phyloP scores from a whole-genome alignment of 345 rosid genomes.

The Aethionema arabicum region DNA sequence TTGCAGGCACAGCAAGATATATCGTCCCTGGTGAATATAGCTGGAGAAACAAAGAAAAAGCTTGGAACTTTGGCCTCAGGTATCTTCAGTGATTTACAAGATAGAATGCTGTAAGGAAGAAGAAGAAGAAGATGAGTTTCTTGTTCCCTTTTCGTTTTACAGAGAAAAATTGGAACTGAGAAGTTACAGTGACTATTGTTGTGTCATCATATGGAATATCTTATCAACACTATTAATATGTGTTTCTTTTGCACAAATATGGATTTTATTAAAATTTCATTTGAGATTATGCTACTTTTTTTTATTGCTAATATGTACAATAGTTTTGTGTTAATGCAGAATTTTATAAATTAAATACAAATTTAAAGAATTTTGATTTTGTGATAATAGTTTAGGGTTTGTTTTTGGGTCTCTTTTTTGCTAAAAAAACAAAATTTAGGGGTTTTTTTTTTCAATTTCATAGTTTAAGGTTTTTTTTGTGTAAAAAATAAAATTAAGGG shows the following conservation, averaged over 20 bases:
- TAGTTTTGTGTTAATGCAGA: neutral
- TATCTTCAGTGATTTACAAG: conserved; percentile 84
- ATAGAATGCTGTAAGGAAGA: conserved; percentile 72
- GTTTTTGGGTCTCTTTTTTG: too few relatives aligned
- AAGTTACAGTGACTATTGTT: conserved; percentile 20
- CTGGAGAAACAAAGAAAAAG: conserved; percentile 97
- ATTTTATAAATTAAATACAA: neutral
- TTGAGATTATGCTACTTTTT: neutral
- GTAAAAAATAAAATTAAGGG: too few relatives aligned
- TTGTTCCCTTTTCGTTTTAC: conserved; percentile 20
- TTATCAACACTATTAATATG: conserved; percentile 7
- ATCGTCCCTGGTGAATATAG: conserved; percentile 89
- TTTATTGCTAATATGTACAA: neutral
- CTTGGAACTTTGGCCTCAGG: conserved; percentile 84
- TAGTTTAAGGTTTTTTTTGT: too few relatives aligned
- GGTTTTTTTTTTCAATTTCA: too few relatives aligned
- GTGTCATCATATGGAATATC: conserved; percentile 11
- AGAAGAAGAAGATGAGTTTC: conserved; percentile 3
- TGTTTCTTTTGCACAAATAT: conserved; percentile 16
- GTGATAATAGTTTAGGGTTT: too few relatives aligned
- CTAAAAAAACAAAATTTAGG: too few relatives aligned
- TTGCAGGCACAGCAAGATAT: conserved; percentile 89
- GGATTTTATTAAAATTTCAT: neutral
- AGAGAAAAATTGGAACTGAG: conserved; percentile 6
- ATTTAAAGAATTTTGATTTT: too few relatives aligned